Percentiles rank a stretch among this genome's conserved stretches.
Evolutionary conservation across 2,329 filamentous ascomycete species (phyloP).

Genomic region (Didymella pinodella): DNA sequence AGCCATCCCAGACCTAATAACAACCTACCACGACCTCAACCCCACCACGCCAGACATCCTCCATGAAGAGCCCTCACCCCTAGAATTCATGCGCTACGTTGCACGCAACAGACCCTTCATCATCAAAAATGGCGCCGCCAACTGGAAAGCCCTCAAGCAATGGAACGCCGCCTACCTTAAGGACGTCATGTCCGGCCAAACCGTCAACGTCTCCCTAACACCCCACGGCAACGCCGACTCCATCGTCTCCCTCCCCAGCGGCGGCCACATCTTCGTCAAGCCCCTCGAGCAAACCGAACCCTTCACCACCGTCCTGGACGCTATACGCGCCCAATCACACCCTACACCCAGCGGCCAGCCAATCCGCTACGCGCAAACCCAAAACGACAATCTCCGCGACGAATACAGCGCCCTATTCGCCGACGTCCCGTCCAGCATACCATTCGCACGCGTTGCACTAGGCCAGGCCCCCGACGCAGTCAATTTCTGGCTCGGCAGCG

Average conservation of each 20-base stretch:
- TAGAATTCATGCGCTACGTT: conserved; percentile 83
- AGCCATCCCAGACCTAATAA: conserved; percentile 60
- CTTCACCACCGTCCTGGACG: conserved; percentile 69
- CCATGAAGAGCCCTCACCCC: conserved; percentile 70
- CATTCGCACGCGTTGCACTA: conserved; percentile 77
- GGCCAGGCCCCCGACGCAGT: conserved; percentile 73
- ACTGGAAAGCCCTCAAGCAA: conserved; percentile 68
- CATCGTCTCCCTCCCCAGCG: conserved; percentile 70
- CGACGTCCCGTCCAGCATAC: conserved; percentile 69
- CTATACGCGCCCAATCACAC: conserved; percentile 69
- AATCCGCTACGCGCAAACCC: conserved; percentile 73
- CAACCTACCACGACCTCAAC: conserved; percentile 78
- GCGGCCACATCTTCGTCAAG: conserved; percentile 66
- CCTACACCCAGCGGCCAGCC: background rate
- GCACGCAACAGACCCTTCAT: conserved; percentile 78
- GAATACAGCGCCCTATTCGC: conserved; percentile 72
- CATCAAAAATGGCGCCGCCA: conserved; percentile 66
- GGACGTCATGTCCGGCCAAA: conserved; percentile 61
- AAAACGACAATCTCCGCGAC: conserved; percentile 81
- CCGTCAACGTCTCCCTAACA: conserved; percentile 80
- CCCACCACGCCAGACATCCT: conserved; percentile 67
- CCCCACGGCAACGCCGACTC: conserved; percentile 69
- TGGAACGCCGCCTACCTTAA: conserved; percentile 72
- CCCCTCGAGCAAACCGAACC: conserved; percentile 71
- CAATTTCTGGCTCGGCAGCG: conserved; percentile 83